Base-by-base conservation (phyloP, 169 alveolate species). In the Perkinsus marinus region DNA sequence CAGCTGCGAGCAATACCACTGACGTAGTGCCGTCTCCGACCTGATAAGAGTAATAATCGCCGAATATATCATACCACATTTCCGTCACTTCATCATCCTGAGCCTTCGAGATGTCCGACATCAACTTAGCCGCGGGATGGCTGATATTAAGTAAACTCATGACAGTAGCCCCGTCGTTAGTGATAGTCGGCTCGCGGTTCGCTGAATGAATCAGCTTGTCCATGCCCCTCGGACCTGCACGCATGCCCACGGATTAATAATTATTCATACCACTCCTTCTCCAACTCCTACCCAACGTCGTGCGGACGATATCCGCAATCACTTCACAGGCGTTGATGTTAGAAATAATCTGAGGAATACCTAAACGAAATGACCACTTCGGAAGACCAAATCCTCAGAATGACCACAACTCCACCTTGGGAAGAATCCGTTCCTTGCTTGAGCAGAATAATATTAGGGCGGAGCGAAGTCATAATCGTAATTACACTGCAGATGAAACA, bases 131-230 rank as follows among this genome's bases (percentile, higher is more conserved):
- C 22, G 99, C 99, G 16, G 99, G 99, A 92, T 98, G 99, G 26
- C 97, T 98, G 90, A 98, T 97, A 68, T 97, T 98, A 7, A 98
- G 94, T 36, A 98, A 96, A 68, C 94, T 94, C 94, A 98, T 95
- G 89, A 98, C 98, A 13, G 99, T 98, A n/a, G 99, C 99, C 17
- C 99, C 99, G 94, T 98, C 99, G 94, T 98, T 98, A 34, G 99
- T 98, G 91, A 98, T 98, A 16, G 99, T 98, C 13, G 96, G 97
- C 13, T 94, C 97, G 68, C 96, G 96, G 57, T 93, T 94, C 26
- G 96, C 98, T 7, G 94, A 94, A 89, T 98, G 98, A 9, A 98
- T 98, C 94, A 98, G 95, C 94, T 98, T 98, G 94, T 98, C 99
- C 99, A 98, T 98, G 90, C 99, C 99, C 79, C 99, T 93, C 9